Base-by-base conservation (phyloP, 2,329 filamentous ascomycete genomes). In the Leptosphaerulina australis region DNA sequence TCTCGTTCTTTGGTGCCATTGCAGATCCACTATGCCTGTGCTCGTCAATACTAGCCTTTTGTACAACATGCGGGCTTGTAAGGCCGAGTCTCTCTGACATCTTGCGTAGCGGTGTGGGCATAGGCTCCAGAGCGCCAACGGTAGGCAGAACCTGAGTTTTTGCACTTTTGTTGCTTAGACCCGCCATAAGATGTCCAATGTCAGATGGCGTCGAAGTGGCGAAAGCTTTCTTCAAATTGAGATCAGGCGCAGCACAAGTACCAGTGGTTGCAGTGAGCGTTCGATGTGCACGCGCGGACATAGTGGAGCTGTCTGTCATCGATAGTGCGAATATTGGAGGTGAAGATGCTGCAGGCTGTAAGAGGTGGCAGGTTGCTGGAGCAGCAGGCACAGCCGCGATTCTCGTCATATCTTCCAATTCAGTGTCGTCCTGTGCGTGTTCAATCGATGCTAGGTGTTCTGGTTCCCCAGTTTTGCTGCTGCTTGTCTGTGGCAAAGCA, bases 181-280 rank as follows among this genome's bases (percentile, higher is more conserved):
- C 45, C 0, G 59, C 58, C 50, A 60, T 60, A 17, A 61, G 36
- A 5, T 59, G 51, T 10, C 59, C 58, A 3, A 61, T 62, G 8
- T 59, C 48, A 4, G 34, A 52, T 12, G 35, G 45, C 5, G 48
- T 51, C 4, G 36, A 41, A 4, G 21, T 10, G 4, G 24, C n/a
- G 5, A 35, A n/a, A n/a, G 10, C 9, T 12, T 30, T 44, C 3
- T n/a, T 14, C 14, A 24, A 7, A 5, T 36, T 12, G 8, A n/a
- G 14, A 2, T 2, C 14, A 11, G n/a, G 21, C 28, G 39, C 39
- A 14, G 34, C 20, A 22, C 12, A 18, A 21, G 31, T 21, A 10
- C 11, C 14, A 14, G 12, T 30, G 18, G 11, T 18, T 21, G 17
- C 21, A 4, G 31, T 20, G 10, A 18, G 31, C 31, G 17, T 21